A percentile compares a stretch with the other conserved stretches of the same genome.
Evolutionary conservation across 805 yeast genomes (phyloP).

Genomic region (Metschnikowia arizonensis): DNA sequence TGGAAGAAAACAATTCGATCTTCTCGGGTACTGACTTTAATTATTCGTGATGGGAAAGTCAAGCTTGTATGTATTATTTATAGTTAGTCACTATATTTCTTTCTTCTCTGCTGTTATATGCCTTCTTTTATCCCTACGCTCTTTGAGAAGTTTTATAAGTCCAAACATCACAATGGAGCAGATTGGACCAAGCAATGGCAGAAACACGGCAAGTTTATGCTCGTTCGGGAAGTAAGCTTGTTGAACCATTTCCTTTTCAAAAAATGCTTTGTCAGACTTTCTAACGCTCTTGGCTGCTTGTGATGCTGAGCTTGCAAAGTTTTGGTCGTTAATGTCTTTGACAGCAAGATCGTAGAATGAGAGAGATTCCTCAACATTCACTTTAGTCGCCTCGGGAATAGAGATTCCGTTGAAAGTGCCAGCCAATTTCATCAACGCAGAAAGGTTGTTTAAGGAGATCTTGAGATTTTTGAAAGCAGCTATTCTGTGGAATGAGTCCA

Average conservation of each 20-base stretch:
- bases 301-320: slow-evolving; percentile 28
- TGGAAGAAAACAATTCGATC: slow-evolving; percentile 13
- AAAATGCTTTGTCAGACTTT: slow-evolving; percentile 73
- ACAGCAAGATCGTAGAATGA: slow-evolving; percentile 37
- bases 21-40: slow-evolving; percentile 8
- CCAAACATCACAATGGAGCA: slow-evolving; percentile 59
- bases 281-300: slow-evolving; percentile 53
- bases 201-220: slow-evolving; percentile 89
- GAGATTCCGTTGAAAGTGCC: slow-evolving; percentile 72
- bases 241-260: slow-evolving; percentile 92
- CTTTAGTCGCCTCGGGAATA: slow-evolving; percentile 68
- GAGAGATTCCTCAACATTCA: slow-evolving; percentile 53
- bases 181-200: slow-evolving; percentile 87
- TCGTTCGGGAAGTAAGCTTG: slow-evolving; percentile 94
- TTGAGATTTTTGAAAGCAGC: slow-evolving; percentile 55
- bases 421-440: slow-evolving; percentile 67
- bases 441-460: slow-evolving; percentile 63
- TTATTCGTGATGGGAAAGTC: not conserved
- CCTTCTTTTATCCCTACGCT: slow-evolving; percentile 34
- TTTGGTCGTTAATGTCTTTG: slow-evolving; percentile 18
- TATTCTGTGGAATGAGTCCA: slow-evolving; percentile 63
- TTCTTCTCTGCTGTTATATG: slow-evolving; percentile 6
- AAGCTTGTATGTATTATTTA: not conserved
- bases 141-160: slow-evolving; percentile 43
- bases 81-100: slow-evolving; percentile 6